Evolutionary conservation across 768 basidiomycete species (phyloP).

Genomic region (Kwoniella heveanensis): DNA sequence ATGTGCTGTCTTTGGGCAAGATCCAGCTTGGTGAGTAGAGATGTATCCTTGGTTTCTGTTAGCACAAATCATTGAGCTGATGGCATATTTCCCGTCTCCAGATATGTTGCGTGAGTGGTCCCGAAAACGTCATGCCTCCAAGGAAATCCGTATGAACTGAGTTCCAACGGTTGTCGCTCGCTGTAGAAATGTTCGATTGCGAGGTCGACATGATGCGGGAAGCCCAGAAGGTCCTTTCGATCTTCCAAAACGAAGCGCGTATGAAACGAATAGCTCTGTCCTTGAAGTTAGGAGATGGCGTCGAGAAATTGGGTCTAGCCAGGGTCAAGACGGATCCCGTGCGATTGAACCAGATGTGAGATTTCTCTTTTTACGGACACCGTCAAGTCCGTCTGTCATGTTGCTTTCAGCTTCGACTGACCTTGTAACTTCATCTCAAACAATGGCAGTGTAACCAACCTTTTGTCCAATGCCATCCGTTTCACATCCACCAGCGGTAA

Average conservation of each 20-base stretch:
- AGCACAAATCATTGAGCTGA: too few species aligned
- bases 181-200: constrained; percentile 51
- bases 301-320: constrained; percentile 44
- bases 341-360: constrained; percentile 57
- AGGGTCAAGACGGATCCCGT: constrained; percentile 56
- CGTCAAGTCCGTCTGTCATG: too few species aligned
- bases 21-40: constrained; percentile 56
- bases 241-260: constrained; percentile 57
- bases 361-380: too few species aligned
- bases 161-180: neutral
- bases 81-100: constrained; percentile 7
- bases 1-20: constrained; percentile 57
- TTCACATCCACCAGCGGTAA: constrained; percentile 54
- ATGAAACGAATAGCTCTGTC: constrained; percentile 56
- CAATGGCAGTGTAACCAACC: constrained; percentile 48
- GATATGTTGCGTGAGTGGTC: constrained; percentile 44
- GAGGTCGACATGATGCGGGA: constrained; percentile 49
- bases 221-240: constrained; percentile 54
- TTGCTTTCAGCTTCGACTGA: too few species aligned
- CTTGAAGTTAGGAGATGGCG: constrained; percentile 52
- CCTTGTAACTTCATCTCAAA: neutral
- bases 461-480: constrained; percentile 56
- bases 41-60: too few species aligned
- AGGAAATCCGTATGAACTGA: too few species aligned
- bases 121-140: too few species aligned